Percentiles rank a stretch among this genome's conserved stretches.
Evolutionary conservation across 345 rosid genomes (phyloP).

Genomic region (Sonneratia caseolaris): DNA sequence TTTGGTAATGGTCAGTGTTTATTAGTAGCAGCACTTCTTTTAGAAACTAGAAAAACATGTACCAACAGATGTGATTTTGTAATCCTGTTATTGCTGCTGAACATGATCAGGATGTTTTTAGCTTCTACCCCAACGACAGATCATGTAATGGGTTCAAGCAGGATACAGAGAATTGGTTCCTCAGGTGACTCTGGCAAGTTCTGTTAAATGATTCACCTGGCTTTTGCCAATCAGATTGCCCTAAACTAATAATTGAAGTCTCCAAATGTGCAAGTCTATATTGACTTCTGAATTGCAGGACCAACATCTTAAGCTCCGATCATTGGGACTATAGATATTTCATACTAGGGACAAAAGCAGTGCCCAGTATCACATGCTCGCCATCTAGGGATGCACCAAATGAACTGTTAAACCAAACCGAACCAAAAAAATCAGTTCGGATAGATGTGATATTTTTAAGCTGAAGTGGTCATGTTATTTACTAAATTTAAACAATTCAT

Average conservation of each 20-base stretch:
- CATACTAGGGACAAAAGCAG: conserved; percentile 30
- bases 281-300: conserved; percentile 18
- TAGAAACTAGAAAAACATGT: not conserved
- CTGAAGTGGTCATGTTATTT: too few relatives aligned
- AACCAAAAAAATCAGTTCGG: conserved; percentile 1
- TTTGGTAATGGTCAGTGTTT: conserved; percentile 40
- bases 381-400: too few relatives aligned
- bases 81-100: conserved; percentile 29
- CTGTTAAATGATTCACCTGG: not conserved
- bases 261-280: too few relatives aligned
- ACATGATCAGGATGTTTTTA: conserved; percentile 40
- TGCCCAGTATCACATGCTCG: conserved; percentile 44
- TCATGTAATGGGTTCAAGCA: conserved; percentile 40
- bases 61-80: not conserved
- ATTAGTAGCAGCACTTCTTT: not conserved
- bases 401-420: too few relatives aligned
- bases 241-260: not conserved
- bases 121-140: conserved; percentile 33
- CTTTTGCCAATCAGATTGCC: not conserved
- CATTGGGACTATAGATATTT: conserved; percentile 33
- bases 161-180: conserved; percentile 42
- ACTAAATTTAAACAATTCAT: too few relatives aligned
- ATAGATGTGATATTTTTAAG: too few relatives aligned
- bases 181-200: conserved; percentile 30
- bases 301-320: conserved; percentile 52